Percentiles rank a stretch among this genome's conserved stretches.
phyloP scores from a whole-genome alignment of 768 basidiomycete species.

The Neoboletus brunneissimus region DNA sequence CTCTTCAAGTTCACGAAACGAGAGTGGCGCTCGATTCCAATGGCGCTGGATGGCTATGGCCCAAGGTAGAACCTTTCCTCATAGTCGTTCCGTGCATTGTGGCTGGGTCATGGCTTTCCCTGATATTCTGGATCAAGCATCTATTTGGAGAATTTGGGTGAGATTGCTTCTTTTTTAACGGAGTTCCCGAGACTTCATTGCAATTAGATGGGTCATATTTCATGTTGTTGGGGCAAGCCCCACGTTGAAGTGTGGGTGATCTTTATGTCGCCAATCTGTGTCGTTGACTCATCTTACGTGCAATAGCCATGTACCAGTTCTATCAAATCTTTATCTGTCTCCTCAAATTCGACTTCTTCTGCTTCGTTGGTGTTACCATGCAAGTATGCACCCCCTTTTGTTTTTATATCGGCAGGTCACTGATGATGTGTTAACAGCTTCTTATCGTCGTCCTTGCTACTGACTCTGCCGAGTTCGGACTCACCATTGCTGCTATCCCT shows the following conservation, averaged over 20 bases:
- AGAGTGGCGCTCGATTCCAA: slow-evolving; percentile 51
- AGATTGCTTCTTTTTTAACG: slow-evolving; percentile 18
- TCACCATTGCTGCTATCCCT: slow-evolving; percentile 83
- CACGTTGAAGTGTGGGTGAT: slow-evolving; percentile 68
- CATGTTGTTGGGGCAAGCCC: slow-evolving; percentile 86
- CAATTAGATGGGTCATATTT: slow-evolving; percentile 81
- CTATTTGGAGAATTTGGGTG: slow-evolving; percentile 85
- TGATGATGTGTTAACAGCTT: slow-evolving; percentile 45
- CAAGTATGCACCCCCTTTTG: slow-evolving; percentile 47
- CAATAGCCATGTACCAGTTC: slow-evolving; percentile 79
- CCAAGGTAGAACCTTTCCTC: slow-evolving; percentile 59
- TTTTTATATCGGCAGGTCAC: not conserved
- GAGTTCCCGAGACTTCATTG: slow-evolving; percentile 1
- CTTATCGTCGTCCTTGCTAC: slow-evolving; percentile 70
- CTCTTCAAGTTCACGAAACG: slow-evolving; percentile 79
- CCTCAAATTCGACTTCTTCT: slow-evolving; percentile 89
- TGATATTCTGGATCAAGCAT: slow-evolving; percentile 67
- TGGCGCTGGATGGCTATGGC: slow-evolving; percentile 57
- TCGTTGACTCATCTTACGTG: slow-evolving; percentile 3
- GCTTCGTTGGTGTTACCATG: slow-evolving; percentile 84
- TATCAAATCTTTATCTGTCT: slow-evolving; percentile 87
- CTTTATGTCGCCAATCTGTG: not conserved
- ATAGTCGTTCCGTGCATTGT: slow-evolving; percentile 73
- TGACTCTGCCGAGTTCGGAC: slow-evolving; percentile 71
- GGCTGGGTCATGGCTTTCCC: slow-evolving; percentile 57